Conservation (phyloP, 1,139 yeast species). For the Suhomyces choctaworum region DNA sequence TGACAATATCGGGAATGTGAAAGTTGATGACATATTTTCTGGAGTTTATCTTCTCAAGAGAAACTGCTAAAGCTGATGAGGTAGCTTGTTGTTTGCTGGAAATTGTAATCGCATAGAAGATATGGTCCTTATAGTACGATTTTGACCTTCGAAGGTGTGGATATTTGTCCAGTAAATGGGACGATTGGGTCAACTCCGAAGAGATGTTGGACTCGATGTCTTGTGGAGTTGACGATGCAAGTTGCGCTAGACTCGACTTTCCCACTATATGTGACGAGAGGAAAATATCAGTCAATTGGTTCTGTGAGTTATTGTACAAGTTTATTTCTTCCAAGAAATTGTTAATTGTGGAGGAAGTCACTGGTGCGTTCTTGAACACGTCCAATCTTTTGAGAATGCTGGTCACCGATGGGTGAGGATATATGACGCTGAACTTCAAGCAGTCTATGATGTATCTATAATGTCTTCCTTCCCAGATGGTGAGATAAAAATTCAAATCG, state of each 20-base stretch:
- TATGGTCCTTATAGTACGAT: constrained; percentile 29
- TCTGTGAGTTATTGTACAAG: constrained; percentile 26
- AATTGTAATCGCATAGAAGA: constrained; percentile 31
- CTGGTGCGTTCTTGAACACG: constrained; percentile 13
- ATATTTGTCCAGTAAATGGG: constrained; percentile 24
- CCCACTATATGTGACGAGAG: constrained; percentile 36
- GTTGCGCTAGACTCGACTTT: constrained; percentile 18
- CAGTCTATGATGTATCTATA: constrained; percentile 27
- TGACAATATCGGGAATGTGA: constrained; percentile 47
- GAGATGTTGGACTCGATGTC: constrained; percentile 17
- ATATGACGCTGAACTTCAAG: constrained; percentile 33
- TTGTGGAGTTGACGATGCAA: constrained; percentile 22
- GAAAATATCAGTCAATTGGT: constrained; percentile 29
- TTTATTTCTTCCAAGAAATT: constrained; percentile 23
- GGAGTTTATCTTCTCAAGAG: constrained; percentile 35
- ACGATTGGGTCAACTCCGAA: background rate
- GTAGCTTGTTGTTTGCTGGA: background rate
- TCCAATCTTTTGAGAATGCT: constrained; percentile 17
- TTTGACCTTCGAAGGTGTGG: constrained; percentile 28
- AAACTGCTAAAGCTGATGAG: constrained; percentile 25
- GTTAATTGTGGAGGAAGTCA: constrained; percentile 20
- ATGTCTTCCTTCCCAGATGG: constrained; percentile 37
- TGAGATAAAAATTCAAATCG: constrained; percentile 29
- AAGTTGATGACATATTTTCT: constrained; percentile 35
- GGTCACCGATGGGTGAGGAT: constrained; percentile 35